Evolutionary conservation across 768 basidiomycete species (phyloP), one percentile per base, ranked within the genome.

Genomic region (Tremella fuciformis): DNA sequence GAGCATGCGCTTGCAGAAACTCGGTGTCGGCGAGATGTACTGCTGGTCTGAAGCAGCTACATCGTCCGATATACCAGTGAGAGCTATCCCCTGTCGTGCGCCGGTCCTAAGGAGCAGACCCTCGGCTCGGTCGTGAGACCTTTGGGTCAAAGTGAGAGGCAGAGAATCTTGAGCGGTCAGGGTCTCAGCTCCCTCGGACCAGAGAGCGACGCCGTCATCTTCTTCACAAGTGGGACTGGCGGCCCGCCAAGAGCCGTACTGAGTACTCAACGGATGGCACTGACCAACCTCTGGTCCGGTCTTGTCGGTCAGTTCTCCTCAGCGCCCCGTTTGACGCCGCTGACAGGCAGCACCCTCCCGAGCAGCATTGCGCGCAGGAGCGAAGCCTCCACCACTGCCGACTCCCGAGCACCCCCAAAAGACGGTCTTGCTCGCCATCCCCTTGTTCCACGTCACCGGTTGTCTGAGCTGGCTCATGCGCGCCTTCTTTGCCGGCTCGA

Each of bases 401-500:
- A 60, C 50, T 40, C 15, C 63, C 2, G 21, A 47, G 7, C 63
- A 66, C 41, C 64, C 71, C 0, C 71, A 73, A 55, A 52, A 58
- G 24, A 65, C 62, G 13, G 65, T 73, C 40, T 53, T 73, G 1
- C 65, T 73, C 26, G 48, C 71, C n/a, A 70, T 73, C 26, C 71
- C 71, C 11, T 58, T 73, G 8, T 73, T 73, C 58, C 71, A 73
- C 69, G 71, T 73, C 9, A 73, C 71, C 1, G 71, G 71, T 3
- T 70, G 68, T 57, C 61, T 73, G 2, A 66, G 66, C 13, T 73
- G 69, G 67, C 63, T 73, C 42, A 66, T 73, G 65, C 54, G 71
- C 11, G 71, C 71, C 0, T 59, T 73, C 50, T 68, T 66, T 44
- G 71, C 60, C 8, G 71, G 71, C 18, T 68, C 66, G 18, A 69